Base-by-base conservation (phyloP, 2,329 filamentous ascomycete genomes). In the Monosporascus sp. region DNA sequence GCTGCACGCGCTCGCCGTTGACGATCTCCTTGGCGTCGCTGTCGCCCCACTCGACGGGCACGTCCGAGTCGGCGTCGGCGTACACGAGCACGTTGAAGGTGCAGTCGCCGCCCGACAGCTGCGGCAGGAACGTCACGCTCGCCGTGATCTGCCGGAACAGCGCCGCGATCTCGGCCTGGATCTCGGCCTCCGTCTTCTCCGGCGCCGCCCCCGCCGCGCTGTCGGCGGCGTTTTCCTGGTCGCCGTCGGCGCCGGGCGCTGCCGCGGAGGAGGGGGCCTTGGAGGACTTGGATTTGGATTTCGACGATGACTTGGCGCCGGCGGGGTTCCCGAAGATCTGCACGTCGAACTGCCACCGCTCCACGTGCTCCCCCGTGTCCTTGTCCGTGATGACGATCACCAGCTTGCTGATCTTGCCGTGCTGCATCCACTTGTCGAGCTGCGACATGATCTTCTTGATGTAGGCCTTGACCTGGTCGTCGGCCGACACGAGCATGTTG, bases 381-480 rank as follows among this genome's bases (percentile, higher is more conserved):
- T 97, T 97, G 77, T 89, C 89, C 35, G 93, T 97, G 62, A 99
- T 92, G 48, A 99, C 94, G 51, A 99, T 88, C 55, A 99, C 92
- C 14, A 99, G 84, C 73, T 96, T 97, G 50, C 90, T 95, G 69
- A 99, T 97, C 74, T 99, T 97, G 70, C 92, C 91, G 64, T 88
- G 89, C 51, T 91, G 80, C 91, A 97, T 97, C 94, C 94, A 99
- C 70, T 90, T 91, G 76, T 95, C 93, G 54, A 99, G 84, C 73
- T 99, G 94, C 28, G 86, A 87, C 92, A 97, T 99, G 76, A 99
- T 97, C 75, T 95, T 96, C 74, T 96, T 97, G 78, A 99, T 96
- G 75, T 99, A 99, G 35, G 92, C 91, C 74, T 96, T 96, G 69
- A 99, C 94, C 75, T 99, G 93, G 76, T 97, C 94, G 70, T 99